phyloP scores from a whole-genome alignment of 169 alveolate genomes.

The Fabrea salina region DNA sequence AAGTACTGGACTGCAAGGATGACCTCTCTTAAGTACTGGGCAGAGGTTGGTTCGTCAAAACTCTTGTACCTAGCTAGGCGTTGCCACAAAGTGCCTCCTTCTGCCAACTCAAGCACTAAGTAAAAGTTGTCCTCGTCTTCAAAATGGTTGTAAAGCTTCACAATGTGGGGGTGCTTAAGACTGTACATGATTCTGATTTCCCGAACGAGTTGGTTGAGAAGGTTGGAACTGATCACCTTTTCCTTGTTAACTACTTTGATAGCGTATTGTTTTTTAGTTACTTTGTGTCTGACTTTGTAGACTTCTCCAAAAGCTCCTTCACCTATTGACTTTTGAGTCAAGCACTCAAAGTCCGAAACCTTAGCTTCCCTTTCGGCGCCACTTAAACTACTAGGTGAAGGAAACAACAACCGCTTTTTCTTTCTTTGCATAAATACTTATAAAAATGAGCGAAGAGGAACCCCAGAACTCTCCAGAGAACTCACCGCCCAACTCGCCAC shows the following conservation, averaged over 20 bases:
- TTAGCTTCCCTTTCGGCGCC: too few species aligned
- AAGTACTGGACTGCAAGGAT: constrained; percentile 68
- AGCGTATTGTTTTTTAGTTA: constrained; percentile 62
- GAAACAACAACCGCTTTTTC: too few species aligned
- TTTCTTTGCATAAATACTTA: too few species aligned
- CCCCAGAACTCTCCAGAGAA: too few species aligned
- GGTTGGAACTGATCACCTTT: constrained; percentile 46
- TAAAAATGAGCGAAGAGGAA: too few species aligned
- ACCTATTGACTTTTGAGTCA: constrained; percentile 59
- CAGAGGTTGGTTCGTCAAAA: constrained; percentile 61
- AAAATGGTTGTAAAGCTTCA: constrained; percentile 65
- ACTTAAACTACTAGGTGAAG: too few species aligned
- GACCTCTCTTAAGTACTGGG: constrained; percentile 69
- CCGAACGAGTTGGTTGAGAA: constrained; percentile 39
- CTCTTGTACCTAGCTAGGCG: constrained; percentile 55
- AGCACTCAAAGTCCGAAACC: too few species aligned
- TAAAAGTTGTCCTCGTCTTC: constrained; percentile 76
- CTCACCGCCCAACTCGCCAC: too few species aligned
- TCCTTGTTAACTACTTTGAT: constrained; percentile 71
- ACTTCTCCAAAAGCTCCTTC: constrained; percentile 74
- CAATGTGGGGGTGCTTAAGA: constrained; percentile 71
- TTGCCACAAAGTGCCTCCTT: constrained; percentile 67
- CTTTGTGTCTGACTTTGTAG: constrained; percentile 62
- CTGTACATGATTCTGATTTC: constrained; percentile 73
- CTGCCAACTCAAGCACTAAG: constrained; percentile 64